A percentile compares a stretch with the other conserved stretches of the same genome.
Conservation (phyloP, 305 asterid species). For the Fraxinus ornus region DNA sequence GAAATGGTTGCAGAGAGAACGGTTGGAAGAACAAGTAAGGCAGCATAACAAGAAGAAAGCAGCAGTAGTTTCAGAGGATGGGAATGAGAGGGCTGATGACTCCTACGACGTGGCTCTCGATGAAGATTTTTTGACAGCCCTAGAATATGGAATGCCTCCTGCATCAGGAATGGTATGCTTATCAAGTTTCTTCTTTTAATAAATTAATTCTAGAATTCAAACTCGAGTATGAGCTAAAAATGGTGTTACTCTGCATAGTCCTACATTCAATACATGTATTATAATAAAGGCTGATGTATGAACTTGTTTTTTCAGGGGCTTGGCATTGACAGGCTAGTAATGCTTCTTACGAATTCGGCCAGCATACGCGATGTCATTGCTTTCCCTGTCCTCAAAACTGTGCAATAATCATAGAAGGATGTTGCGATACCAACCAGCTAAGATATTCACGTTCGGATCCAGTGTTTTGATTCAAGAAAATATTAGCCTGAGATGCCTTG, state of each 20-base stretch:
- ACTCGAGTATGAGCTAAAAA: neutral
- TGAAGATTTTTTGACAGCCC: slow-evolving; percentile 91
- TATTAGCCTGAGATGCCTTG: neutral
- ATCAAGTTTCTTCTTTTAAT: slow-evolving; percentile 7
- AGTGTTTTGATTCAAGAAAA: neutral
- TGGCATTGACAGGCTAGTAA: slow-evolving; percentile 91
- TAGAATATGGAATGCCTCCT: slow-evolving; percentile 99
- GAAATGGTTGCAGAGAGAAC: slow-evolving; percentile 56
- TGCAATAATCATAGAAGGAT: slow-evolving; percentile 28
- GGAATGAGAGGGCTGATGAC: slow-evolving; percentile 40
- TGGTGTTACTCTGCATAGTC: neutral
- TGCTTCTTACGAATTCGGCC: slow-evolving; percentile 87
- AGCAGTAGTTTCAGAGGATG: slow-evolving; percentile 36
- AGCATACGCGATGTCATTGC: slow-evolving; percentile 87
- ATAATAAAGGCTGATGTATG: neutral
- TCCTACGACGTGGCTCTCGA: slow-evolving; percentile 85
- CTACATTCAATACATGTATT: neutral
- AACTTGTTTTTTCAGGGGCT: slow-evolving; percentile 54
- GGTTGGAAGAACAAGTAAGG: slow-evolving; percentile 95
- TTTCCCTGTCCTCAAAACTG: slow-evolving; percentile 82
- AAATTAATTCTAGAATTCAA: neutral
- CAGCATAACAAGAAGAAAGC: slow-evolving; percentile 75
- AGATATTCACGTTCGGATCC: neutral
- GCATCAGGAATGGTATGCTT: slow-evolving; percentile 94
- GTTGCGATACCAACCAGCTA: neutral